phyloP scores from a whole-genome alignment of 176 grass and related monocot species.

The Alloteropsis semialata region DNA sequence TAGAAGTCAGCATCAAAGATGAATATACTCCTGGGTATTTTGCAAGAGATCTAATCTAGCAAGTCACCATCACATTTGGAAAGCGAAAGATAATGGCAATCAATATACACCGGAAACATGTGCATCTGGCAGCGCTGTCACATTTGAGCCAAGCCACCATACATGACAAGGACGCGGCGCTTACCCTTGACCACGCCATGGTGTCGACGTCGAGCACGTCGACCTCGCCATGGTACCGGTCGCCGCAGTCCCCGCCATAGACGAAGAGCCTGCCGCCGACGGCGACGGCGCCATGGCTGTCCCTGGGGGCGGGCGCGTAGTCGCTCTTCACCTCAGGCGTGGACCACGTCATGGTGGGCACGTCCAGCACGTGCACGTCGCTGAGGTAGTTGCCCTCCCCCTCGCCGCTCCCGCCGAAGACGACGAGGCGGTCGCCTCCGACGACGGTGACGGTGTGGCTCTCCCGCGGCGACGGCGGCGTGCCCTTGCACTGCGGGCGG shows the following conservation, averaged over 20 bases:
- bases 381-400: slow-evolving; percentile 94
- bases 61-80: neutral
- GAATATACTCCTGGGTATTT: neutral
- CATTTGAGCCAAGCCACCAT: neutral
- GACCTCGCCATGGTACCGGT: slow-evolving; percentile 90
- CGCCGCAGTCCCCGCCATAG: slow-evolving; percentile 86
- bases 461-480: slow-evolving; percentile 65
- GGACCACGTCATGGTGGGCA: slow-evolving; percentile 76
- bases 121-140: slow-evolving; percentile 24
- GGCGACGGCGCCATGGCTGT: slow-evolving; percentile 79
- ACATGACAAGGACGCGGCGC: slow-evolving; percentile 25
- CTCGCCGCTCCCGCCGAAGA: slow-evolving; percentile 93
- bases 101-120: slow-evolving; percentile 22
- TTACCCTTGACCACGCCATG: slow-evolving; percentile 94
- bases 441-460: slow-evolving; percentile 74
- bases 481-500: slow-evolving; percentile 62
- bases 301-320: slow-evolving; percentile 58
- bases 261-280: slow-evolving; percentile 64
- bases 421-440: slow-evolving; percentile 53
- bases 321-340: slow-evolving; percentile 65
- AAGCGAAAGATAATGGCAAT: slow-evolving; percentile 26
- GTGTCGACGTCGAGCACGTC: slow-evolving; percentile 76
- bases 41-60: neutral
- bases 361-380: slow-evolving; percentile 79
- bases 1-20: slow-evolving; percentile 8